phyloP scores from a whole-genome alignment of 2,329 filamentous ascomycete species.

The Scytalidium sp. region DNA sequence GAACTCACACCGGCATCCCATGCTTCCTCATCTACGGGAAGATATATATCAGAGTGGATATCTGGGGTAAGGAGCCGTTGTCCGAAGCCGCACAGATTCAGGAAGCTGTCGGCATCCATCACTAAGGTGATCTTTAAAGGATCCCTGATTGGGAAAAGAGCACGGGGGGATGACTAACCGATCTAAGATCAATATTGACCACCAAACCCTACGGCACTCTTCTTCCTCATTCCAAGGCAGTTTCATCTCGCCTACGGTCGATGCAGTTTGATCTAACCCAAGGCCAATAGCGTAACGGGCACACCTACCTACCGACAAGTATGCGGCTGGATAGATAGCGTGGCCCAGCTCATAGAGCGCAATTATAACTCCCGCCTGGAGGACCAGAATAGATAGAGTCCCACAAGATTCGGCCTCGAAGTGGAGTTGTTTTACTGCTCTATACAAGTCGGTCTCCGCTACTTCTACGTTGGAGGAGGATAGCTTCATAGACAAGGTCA shows the following conservation, averaged over 20 bases:
- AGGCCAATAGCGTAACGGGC: constrained; percentile 38
- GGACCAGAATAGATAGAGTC: constrained; percentile 31
- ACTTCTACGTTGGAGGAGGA: neutral
- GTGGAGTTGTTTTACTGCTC: neutral
- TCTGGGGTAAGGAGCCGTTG: no score
- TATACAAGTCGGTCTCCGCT: neutral
- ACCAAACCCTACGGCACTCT: neutral
- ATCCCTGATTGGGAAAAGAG: no score
- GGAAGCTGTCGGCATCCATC: neutral
- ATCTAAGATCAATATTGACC: neutral
- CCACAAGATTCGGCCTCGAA: neutral
- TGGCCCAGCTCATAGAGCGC: constrained; percentile 41
- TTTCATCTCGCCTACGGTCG: constrained; percentile 19
- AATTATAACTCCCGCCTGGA: constrained; percentile 39
- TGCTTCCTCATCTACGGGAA: no score
- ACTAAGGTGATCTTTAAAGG: no score
- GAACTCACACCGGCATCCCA: no score
- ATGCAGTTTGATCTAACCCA: constrained; percentile 27
- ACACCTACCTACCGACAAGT: constrained; percentile 37
- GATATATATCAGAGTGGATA: no score
- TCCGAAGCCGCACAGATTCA: no score
- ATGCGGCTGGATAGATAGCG: constrained; percentile 41
- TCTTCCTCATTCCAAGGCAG: constrained; percentile 17
- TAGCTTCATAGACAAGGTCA: neutral
- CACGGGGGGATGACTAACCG: neutral